Base-by-base conservation (phyloP, 2,329 filamentous ascomycete species). In the Paraphoma chrysanthemicola region DNA sequence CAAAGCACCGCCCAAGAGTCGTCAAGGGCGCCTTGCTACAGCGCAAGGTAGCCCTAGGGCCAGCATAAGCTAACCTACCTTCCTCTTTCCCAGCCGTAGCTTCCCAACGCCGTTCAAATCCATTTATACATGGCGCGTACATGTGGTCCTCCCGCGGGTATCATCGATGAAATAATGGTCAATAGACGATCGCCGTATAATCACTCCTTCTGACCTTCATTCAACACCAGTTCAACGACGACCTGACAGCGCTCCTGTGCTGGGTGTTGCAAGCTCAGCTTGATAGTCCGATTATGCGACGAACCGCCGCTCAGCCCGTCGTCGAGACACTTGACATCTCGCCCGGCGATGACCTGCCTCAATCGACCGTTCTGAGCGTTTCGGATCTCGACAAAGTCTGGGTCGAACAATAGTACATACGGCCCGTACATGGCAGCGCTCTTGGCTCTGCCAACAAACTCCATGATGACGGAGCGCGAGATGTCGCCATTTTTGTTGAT, bases 401-500 rank as follows among this genome's bases (percentile, higher is more conserved):
- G 90, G 75, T 97, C 95, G 80, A 98, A 97, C 4, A 99, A 86
- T 7, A 99, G 82, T 4, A 99, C 85, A 75, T 97, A 98, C 55
- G 93, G 90, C 1, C 93, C 93, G 68, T 92, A 96, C 80, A 98
- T 89, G 59, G 93, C 95, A 1, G 93, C 93, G 11, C 88, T 87
- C 60, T 90, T 89, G 1, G 95, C 95, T 70, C 90, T 94, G 64
- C 95, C 95, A n/a, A 96, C 95, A 76, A 98, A 99, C 74, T 98
- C 93, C 93, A 99, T 97, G 70, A 98, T 93, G 56, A 98, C 92
- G 29, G 90, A 92, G 44, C 96, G 90, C 39, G 89, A 94, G 29
- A 99, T 92, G 59, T 99, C 95, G 64, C 95, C 95, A 77, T 98
- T 93, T 79, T 98, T 97, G 81, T 99, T 96, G 72, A 98, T 91